Evolutionary conservation across 768 basidiomycete species (phyloP).

Genomic region (Hirschioporus abietinus): DNA sequence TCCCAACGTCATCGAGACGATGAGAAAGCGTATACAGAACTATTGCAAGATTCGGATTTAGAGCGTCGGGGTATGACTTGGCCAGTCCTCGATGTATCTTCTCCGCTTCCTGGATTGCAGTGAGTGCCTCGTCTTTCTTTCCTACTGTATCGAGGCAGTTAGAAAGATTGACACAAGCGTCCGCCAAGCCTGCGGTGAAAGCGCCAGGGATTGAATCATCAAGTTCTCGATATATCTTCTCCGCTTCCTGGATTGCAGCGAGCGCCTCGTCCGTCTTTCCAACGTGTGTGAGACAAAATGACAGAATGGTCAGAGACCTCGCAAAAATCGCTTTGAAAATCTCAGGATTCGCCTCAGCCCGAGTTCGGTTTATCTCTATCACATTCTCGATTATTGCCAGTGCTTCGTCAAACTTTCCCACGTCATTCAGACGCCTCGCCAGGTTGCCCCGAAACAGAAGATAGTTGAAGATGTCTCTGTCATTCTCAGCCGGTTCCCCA

Average conservation of each 20-base stretch:
- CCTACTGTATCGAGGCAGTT: not conserved
- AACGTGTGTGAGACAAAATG: no score
- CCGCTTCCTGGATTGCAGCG: not conserved
- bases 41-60: slow-evolving; percentile 1
- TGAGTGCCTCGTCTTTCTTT: no score
- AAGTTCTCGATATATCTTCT: slow-evolving; percentile 2
- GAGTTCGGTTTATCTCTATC: not conserved
- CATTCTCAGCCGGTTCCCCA: not conserved
- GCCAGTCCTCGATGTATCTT: not conserved
- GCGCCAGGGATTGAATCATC: not conserved
- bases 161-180: slow-evolving; percentile 6
- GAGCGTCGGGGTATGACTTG: not conserved
- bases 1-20: slow-evolving; percentile 2
- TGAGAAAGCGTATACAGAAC: slow-evolving; percentile 1
- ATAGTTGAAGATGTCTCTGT: not conserved
- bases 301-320: not conserved
- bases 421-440: slow-evolving; percentile 8
- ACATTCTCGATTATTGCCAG: slow-evolving; percentile 7
- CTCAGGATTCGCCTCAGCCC: not conserved
- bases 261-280: no score
- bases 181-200: slow-evolving; percentile 4
- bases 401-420: slow-evolving; percentile 10
- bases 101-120: no score
- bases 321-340: not conserved
- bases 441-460: slow-evolving; percentile 9